Base-by-base conservation (phyloP, 2,329 filamentous ascomycete species). In the Curvularia hawaiiensis region DNA sequence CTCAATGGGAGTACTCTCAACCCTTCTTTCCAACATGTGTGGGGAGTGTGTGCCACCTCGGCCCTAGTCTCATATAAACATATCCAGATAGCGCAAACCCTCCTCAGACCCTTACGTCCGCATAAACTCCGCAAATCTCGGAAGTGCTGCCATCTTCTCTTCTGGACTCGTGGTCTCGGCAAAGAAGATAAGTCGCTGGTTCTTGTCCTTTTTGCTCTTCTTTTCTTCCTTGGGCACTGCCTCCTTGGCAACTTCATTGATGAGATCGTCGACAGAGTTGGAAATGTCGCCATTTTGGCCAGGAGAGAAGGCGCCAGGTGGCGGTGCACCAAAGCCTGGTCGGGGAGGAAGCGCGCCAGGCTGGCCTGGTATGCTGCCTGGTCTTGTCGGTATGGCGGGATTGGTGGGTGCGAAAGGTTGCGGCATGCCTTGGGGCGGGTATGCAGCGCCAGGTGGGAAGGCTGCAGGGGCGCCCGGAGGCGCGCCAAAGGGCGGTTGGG, bases 161-260 rank as follows among this genome's bases (percentile, higher is more conserved):
- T 97, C 93, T 1, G 92, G 90, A 69, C 90, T 95, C 70, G 88
- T 80, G 57, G 90, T 88, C 50, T 89, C 87, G 72, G 96, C 91
- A 61, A 88, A 88, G 79, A 95, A 97, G 30, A 96, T 82, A 84
- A 97, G 88, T 74, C 85, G 81, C 66, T 79, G 81, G 41, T 74
- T 73, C 63, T 75, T 69, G 71, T 87, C 88, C 75, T 89, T 89
- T 82, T 89, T 77, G 70, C 86, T 86, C 74, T 90, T 88, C 67
- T 75, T 74, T 50, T 75, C 68, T 35, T 67, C 63, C 41, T 62
- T 63, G n/a, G 76, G 70, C 31, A 73, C 60, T 1, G 62, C 77
- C n/a, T 79, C 79, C 49, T 79, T 77, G 51, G 78, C 79, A 35
- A 79, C 80, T 44, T 79, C 80, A 18, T 79, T 78, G 50, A 84